phyloP scores from a whole-genome alignment of 129 eudicot species.

The Flaveria brownii region DNA sequence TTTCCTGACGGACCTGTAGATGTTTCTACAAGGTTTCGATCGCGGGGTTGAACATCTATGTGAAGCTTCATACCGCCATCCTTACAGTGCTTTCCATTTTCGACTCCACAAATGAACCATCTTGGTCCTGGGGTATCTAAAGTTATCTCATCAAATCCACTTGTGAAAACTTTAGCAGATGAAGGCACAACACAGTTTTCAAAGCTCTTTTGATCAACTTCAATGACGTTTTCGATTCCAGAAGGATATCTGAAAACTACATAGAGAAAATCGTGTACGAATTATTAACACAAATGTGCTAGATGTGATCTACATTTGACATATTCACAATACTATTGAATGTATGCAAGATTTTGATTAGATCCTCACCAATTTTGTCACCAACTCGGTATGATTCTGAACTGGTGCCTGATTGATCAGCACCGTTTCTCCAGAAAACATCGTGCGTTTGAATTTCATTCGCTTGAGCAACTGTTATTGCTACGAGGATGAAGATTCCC shows the following conservation, averaged over 20 bases:
- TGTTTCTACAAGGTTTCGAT: background rate
- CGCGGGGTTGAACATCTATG: background rate
- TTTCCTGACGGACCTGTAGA: background rate
- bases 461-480: slow-evolving; percentile 4
- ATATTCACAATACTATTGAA: background rate
- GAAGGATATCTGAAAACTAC: slow-evolving; percentile 10
- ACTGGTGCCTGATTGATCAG: background rate
- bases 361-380: background rate
- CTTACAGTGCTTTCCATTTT: slow-evolving; percentile 35
- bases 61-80: slow-evolving; percentile 28
- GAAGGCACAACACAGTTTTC: slow-evolving; percentile 19
- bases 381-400: background rate
- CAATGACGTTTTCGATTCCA: background rate
- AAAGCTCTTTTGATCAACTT: background rate
- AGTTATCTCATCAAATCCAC: slow-evolving; percentile 36
- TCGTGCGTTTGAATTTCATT: background rate
- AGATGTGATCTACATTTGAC: too few species aligned
- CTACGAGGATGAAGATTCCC: slow-evolving; percentile 21
- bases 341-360: background rate
- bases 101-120: slow-evolving; percentile 49
- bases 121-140: slow-evolving; percentile 30
- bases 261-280: too few species aligned
- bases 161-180: slow-evolving; percentile 15
- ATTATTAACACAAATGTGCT: too few species aligned
- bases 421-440: slow-evolving; percentile 29